phyloP scores from a whole-genome alignment of 768 basidiomycete species.

The Termitomyces sp. region DNA sequence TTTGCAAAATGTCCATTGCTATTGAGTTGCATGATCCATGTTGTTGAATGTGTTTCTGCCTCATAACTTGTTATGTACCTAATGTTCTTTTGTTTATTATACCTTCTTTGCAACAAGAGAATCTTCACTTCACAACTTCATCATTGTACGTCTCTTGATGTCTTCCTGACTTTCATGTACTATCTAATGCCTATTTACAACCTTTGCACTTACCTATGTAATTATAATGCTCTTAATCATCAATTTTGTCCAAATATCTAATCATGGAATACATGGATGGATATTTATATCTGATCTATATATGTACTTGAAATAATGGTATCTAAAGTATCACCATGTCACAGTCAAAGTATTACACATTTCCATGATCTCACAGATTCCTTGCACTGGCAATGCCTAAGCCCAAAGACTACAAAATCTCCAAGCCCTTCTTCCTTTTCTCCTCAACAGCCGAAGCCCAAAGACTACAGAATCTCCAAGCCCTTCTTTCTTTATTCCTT shows the following conservation, averaged over 20 bases:
- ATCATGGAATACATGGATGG: neutral
- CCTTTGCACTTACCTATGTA: neutral
- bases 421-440: conserved; percentile 27
- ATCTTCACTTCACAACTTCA: neutral
- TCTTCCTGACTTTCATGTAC: neutral
- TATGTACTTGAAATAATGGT: neutral
- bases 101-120: neutral
- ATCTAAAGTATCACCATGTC: neutral
- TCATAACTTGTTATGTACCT: neutral
- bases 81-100: neutral
- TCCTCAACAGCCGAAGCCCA: conserved; percentile 42
- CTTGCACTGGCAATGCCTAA: conserved; percentile 30
- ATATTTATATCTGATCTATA: neutral
- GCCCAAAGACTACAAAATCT: conserved; percentile 26
- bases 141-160: neutral
- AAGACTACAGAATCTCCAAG: conserved; percentile 25
- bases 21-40: conserved; percentile 10
- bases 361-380: conserved; percentile 5
- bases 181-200: neutral
- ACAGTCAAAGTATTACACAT: neutral
- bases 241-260: neutral
- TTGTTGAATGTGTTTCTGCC: neutral
- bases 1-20: conserved; percentile 15
- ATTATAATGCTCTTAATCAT: neutral
- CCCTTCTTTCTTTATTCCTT: conserved; percentile 34